phyloP scores from a whole-genome alignment of 208 protist genomes.

The Crithidia fasciculata region DNA sequence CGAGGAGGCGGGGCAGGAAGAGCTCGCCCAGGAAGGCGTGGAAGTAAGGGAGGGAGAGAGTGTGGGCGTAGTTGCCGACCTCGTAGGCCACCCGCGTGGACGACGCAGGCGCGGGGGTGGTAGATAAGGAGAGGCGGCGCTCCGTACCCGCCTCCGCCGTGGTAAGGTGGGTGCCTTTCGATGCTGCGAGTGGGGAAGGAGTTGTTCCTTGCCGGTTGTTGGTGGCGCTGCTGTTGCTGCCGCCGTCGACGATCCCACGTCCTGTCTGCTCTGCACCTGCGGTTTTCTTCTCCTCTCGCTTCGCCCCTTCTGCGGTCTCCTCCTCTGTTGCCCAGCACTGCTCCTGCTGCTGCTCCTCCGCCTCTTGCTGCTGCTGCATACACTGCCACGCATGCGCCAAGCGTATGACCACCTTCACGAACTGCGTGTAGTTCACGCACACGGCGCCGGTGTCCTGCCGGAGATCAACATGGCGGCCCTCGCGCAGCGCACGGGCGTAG shows the following conservation, averaged over 20 bases:
- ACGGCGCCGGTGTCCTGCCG: conserved; percentile 51
- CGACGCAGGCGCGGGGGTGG: background rate
- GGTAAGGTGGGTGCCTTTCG: background rate
- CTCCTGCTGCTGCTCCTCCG: background rate
- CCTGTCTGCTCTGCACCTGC: too few relatives aligned
- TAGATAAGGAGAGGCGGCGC: background rate
- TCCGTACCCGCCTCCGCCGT: background rate
- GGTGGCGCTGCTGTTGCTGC: too few relatives aligned
- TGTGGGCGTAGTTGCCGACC: conserved; percentile 31
- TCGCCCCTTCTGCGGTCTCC: background rate
- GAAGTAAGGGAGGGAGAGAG: conserved; percentile 48
- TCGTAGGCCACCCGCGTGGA: conserved; percentile 41
- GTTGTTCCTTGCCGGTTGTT: background rate
- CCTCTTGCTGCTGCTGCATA: conserved; percentile 26
- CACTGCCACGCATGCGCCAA: conserved; percentile 76
- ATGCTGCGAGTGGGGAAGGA: background rate
- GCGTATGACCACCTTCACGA: conserved; percentile 69
- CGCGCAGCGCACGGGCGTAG: conserved; percentile 51
- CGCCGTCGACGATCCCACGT: too few relatives aligned
- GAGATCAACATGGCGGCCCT: conserved; percentile 69
- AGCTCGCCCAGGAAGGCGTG: conserved; percentile 50
- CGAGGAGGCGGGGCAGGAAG: conserved; percentile 53
- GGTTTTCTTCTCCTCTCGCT: too few relatives aligned
- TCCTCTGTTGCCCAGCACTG: background rate
- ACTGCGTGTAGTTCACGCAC: conserved; percentile 64